phyloP scores from a whole-genome alignment of 106 monocot genomes.

The Dactylorhiza incarnata region DNA sequence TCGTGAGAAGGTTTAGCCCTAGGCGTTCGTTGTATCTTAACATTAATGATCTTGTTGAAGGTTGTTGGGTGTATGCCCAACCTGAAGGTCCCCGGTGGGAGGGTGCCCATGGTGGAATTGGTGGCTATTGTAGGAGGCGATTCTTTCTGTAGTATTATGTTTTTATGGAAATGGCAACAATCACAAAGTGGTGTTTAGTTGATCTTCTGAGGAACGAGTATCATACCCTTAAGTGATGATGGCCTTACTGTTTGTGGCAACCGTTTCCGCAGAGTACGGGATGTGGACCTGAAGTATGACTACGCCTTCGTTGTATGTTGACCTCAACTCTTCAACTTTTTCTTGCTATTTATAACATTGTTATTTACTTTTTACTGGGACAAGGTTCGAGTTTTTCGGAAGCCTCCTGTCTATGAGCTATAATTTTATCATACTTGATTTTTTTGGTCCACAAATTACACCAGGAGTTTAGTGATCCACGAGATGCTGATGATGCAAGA shows the following conservation, averaged over 20 bases:
- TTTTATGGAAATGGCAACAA: conserved; percentile 83
- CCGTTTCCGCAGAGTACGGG: conserved; percentile 97
- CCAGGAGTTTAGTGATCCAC: conserved; percentile 85
- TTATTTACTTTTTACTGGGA: not conserved
- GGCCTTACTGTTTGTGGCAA: conserved; percentile 97
- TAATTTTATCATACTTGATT: not conserved
- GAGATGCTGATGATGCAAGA: conserved; percentile 96
- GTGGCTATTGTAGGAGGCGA: conserved; percentile 83
- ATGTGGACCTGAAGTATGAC: conserved; percentile 99
- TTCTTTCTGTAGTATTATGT: conserved; percentile 82
- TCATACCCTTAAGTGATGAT: conserved; percentile 66
- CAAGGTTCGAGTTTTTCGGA: not conserved
- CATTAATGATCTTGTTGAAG: conserved; percentile 98
- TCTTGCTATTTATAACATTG: not conserved
- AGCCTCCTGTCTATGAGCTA: no score
- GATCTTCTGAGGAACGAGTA: conserved; percentile 44
- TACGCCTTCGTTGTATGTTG: conserved; percentile 92
- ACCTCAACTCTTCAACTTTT: not conserved
- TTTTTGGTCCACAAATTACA: not conserved
- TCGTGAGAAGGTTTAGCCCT: conserved; percentile 36
- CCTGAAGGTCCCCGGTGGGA: conserved; percentile 86
- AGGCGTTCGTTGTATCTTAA: conserved; percentile 57
- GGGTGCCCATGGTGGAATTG: conserved; percentile 97
- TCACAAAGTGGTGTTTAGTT: conserved; percentile 67
- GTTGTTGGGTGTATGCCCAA: conserved; percentile 85